Evolutionary conservation across 495 filamentous ascomycete species (phyloP).

Genomic region (Aspergillus affinis): DNA sequence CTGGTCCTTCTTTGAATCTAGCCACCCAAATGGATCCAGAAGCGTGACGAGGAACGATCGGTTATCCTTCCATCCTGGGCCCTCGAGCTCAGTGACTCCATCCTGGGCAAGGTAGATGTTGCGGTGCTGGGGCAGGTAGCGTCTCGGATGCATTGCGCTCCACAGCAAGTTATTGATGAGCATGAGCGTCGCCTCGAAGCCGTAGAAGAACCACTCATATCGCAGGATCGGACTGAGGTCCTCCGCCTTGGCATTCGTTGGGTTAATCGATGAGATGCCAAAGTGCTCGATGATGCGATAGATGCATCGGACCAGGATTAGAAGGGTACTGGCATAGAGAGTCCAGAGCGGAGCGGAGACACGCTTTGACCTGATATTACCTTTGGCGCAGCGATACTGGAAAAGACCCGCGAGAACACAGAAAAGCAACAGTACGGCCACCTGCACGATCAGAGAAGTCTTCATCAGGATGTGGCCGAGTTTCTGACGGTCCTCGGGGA

Average conservation of each 20-base stretch:
- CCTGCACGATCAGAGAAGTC: slow-evolving; percentile 57
- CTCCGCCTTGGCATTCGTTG: slow-evolving; percentile 17
- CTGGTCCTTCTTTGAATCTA: slow-evolving; percentile 1
- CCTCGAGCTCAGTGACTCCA: slow-evolving; percentile 53
- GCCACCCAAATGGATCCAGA: slow-evolving; percentile 6
- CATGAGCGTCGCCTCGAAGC: slow-evolving; percentile 63
- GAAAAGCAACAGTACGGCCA: slow-evolving; percentile 55
- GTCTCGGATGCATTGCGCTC: slow-evolving; percentile 54
- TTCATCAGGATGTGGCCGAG: slow-evolving; percentile 54
- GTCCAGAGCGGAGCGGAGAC: slow-evolving; percentile 51
- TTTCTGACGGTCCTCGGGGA: slow-evolving; percentile 34
- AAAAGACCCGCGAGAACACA: slow-evolving; percentile 53
- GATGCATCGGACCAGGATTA: slow-evolving; percentile 56
- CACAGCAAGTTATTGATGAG: slow-evolving; percentile 51
- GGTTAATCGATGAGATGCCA: slow-evolving; percentile 26
- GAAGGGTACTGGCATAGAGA: slow-evolving; percentile 53
- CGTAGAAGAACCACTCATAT: slow-evolving; percentile 65
- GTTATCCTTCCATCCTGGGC: slow-evolving; percentile 25
- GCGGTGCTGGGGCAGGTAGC: slow-evolving; percentile 52
- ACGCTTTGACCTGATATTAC: slow-evolving; percentile 42
- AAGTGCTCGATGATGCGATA: slow-evolving; percentile 61
- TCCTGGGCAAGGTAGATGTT: slow-evolving; percentile 56
- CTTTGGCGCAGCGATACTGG: slow-evolving; percentile 50
- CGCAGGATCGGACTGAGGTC: slow-evolving; percentile 47
- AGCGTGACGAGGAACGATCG: slow-evolving; percentile 2